Base-by-base conservation (phyloP, 139 green algal species). In the Gonium pectorale region DNA sequence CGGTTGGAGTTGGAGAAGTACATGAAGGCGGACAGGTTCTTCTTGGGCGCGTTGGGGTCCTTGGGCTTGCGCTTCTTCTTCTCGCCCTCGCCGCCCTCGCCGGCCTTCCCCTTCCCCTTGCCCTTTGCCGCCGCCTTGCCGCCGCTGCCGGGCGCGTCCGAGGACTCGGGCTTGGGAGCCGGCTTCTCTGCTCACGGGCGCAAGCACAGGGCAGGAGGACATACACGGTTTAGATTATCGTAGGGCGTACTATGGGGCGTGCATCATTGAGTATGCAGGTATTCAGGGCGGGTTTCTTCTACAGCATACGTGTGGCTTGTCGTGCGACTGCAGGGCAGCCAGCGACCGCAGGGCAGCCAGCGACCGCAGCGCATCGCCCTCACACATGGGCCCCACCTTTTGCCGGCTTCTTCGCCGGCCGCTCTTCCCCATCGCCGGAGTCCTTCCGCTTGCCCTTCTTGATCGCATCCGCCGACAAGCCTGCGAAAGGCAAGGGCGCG, bases 31-130 rank as follows among this genome's bases (percentile, higher is more conserved):
- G 90, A 94, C 35, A 97, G 79, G n/a, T 79, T 90, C 22, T 90
- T 90, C 86, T 99, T 98, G 74, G 96, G 96, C 9, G 94, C 96
- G 88, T 98, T 95, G 79, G 91, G 91, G 84, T 95, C 92, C 86
- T 95, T 95, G 88, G 92, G 92, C 67, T 91, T 93, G 33, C 89
- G 86, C 37, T 77, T 68, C 90, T 96, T 95, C 74, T 94, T 85
- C 26, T 52, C 77, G 52, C 62, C 63, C 5, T 52, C 71, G 51
- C 56, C 56, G 31, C 79, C 80, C 56, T 54, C 85, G 19, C 22
- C 54, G 2, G 22, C 51, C 84, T 89, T 52, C 24, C 22, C 59
- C 49, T 87, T 79, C 51, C 88, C 75, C 66, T n/a, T n/a, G 62
- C 41, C 80, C 90, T 90, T 0, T 37, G 33, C 46, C 56, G 60